Conservation (phyloP, 208 protist genomes). For the Novymonas esmeraldas region DNA sequence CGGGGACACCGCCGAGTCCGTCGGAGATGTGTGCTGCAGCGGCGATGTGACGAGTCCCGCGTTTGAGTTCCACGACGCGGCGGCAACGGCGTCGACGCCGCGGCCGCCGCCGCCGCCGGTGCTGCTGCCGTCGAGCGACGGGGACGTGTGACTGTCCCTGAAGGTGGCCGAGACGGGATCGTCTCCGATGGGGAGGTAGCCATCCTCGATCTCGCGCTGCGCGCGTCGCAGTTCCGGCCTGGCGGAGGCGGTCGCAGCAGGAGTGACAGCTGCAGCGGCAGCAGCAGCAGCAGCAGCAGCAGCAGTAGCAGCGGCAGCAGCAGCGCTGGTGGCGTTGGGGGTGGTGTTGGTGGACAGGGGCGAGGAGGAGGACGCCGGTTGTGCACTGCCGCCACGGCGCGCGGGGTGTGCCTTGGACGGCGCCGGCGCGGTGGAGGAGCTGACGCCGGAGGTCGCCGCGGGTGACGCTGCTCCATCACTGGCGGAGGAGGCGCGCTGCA, state of each 20-base stretch:
- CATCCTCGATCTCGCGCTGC: constrained; percentile 29
- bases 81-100: too few species aligned
- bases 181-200: constrained; percentile 25
- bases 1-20: background rate
- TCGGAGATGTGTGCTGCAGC: constrained; percentile 10
- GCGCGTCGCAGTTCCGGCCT: constrained; percentile 13
- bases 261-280: too few species aligned
- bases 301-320: too few species aligned
- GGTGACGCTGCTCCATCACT: background rate
- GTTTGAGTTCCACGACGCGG: too few species aligned
- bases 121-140: background rate
- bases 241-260: background rate
- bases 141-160: background rate
- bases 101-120: too few species aligned
- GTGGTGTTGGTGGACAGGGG: too few species aligned
- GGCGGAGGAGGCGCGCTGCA: background rate
- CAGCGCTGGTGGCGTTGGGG: too few species aligned
- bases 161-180: constrained; percentile 12
- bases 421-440: background rate
- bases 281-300: too few species aligned
- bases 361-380: background rate
- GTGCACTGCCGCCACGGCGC: background rate
- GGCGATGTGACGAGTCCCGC: background rate
- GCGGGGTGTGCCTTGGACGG: constrained; percentile 1
- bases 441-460: background rate